Evolutionary conservation across 495 filamentous ascomycete genomes (phyloP).

Genomic region (Talaromyces thailandensis): DNA sequence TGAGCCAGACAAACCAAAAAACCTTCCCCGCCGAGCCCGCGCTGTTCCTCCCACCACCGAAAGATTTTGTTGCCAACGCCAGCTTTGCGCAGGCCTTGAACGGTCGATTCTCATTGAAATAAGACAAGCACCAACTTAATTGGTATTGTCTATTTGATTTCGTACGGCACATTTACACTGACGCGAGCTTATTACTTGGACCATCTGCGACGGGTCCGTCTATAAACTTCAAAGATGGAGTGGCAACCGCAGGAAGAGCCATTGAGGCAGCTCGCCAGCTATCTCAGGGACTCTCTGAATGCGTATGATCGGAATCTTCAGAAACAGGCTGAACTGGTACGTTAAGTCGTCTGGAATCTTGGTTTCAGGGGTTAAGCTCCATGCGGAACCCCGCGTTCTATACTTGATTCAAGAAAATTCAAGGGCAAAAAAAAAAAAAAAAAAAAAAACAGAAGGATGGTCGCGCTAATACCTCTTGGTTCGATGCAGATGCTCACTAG

Average conservation of each 20-base stretch:
- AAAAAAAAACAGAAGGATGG: not conserved
- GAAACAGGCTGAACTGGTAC: conserved; percentile 62
- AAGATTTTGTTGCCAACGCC: not conserved
- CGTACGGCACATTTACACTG: not conserved
- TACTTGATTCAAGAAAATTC: conserved; percentile 1
- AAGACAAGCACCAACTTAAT: not conserved
- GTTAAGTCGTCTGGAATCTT: conserved; percentile 7
- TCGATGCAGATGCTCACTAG: conserved; percentile 76
- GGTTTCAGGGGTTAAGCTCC: not conserved
- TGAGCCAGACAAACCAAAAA: not conserved
- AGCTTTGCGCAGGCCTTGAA: not conserved
- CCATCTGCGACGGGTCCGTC: not conserved
- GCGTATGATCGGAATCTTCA: conserved; percentile 66
- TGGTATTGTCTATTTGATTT: not conserved
- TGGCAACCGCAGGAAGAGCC: conserved; percentile 90
- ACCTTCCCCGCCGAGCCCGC: conserved; percentile 1
- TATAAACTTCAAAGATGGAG: conserved; percentile 47
- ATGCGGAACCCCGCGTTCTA: conserved; percentile 13
- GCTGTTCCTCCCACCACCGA: not conserved
- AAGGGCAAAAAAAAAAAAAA: too few species aligned
- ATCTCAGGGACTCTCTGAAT: conserved; percentile 85
- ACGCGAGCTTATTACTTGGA: not conserved
- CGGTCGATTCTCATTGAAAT: not conserved
- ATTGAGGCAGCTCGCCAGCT: conserved; percentile 79
- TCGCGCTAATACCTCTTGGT: conserved; percentile 6